Evolutionary conservation across 2,329 filamentous ascomycete species (phyloP), one percentile per base, ranked within the genome.

Genomic region (Xylariaceae sp.): DNA sequence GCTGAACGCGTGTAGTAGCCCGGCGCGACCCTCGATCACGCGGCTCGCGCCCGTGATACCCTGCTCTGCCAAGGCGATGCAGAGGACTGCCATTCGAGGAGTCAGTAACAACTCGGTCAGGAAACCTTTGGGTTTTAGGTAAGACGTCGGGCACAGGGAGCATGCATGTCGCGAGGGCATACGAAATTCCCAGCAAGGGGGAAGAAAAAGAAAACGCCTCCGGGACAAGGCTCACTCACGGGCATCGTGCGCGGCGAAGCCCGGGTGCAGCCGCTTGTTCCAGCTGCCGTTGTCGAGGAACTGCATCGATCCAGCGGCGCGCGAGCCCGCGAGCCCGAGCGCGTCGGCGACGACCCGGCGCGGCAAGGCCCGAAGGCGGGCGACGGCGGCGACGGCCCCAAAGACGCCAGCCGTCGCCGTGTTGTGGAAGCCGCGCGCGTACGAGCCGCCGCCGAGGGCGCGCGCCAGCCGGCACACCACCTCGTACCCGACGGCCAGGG

Each of bases 221-320:
- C n/a, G n/a, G n/a, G n/a, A n/a, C n/a, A n/a, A n/a, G n/a, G n/a
- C n/a, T n/a, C n/a, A n/a, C n/a, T n/a, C n/a, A n/a, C n/a, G n/a
- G 2, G 50, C 52, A 19, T 55, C 50, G 30, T 49, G 49, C 2
- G 51, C 50, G 2, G 50, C 47, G 18, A 53, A 51, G 6, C 47
- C 51, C 1, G 48, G 45, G n/a, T 52, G 51, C 15, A 55, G 37
- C 2, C 50, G 37, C 36, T 53, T 52, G 33, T 53, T 55, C 49
- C 46, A 52, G 3, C 41, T 36, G 2, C 50, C 52, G 26, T 54
- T 54, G 33, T 50, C 48, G 5, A 55, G 45, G 28, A 50, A 55
- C 35, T 55, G 48, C 46, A 55, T 55, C 17, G 45, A 51, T 2
- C 51, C 51, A 11, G 49, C 38, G 0, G 48, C 47, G 21, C 47